Evolutionary conservation across 345 rosid genomes (phyloP).

Genomic region (Atalantia buxifolia): DNA sequence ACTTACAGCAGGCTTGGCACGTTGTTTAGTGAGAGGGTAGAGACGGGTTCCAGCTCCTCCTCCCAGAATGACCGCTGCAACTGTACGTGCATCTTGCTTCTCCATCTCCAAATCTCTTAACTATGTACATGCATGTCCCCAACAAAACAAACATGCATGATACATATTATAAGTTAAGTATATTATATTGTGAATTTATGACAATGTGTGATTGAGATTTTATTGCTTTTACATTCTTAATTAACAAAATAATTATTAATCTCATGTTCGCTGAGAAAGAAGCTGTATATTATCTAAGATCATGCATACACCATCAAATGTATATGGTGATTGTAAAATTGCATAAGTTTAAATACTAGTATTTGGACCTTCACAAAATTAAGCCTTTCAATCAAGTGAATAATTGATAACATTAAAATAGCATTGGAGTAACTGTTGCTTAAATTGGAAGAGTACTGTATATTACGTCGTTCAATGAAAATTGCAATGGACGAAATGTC

Average conservation of each 20-base stretch:
- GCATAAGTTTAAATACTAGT: not conserved
- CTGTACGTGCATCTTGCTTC: conserved; percentile 66
- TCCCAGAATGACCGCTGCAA: conserved; percentile 80
- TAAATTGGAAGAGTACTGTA: too few species aligned
- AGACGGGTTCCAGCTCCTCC: conserved; percentile 99
- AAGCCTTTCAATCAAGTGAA: not conserved
- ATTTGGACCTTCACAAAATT: not conserved
- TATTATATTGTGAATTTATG: too few species aligned
- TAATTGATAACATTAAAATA: too few species aligned
- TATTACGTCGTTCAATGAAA: not conserved
- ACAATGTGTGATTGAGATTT: not conserved
- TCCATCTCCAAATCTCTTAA: conserved; percentile 65
- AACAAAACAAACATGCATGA: too few species aligned
- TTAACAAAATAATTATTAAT: too few species aligned
- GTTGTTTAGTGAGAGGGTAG: conserved; percentile 90
- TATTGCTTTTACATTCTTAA: too few species aligned
- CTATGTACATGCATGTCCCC: conserved; percentile 32
- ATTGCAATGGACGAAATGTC: not conserved
- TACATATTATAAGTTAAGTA: too few species aligned
- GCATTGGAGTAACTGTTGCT: too few species aligned
- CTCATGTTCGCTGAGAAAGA: too few species aligned
- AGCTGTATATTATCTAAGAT: not conserved
- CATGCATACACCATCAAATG: not conserved
- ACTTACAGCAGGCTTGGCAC: conserved; percentile 93
- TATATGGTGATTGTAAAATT: not conserved